Percentiles rank a stretch among this genome's conserved stretches.
phyloP scores from a whole-genome alignment of 1,284 basidiomycete species.

The Pisolithus thermaeus region DNA sequence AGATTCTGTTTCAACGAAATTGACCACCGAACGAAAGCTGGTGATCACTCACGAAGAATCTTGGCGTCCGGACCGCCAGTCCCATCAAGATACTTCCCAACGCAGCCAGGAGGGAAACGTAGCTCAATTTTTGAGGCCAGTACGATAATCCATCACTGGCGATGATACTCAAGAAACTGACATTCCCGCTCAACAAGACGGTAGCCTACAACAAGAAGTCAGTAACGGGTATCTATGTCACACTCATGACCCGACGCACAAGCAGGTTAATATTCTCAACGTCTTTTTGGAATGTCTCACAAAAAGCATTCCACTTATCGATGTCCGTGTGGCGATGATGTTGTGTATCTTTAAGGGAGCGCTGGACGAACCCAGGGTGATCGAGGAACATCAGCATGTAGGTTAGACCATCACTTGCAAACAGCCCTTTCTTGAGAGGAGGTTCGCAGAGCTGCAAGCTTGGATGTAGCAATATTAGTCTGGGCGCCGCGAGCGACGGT shows the following conservation, averaged over 20 bases:
- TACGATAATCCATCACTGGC: background rate
- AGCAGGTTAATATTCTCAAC: background rate
- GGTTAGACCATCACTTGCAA: background rate
- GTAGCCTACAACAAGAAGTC: slow-evolving; percentile 18
- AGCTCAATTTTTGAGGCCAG: background rate
- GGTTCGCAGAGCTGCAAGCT: no score
- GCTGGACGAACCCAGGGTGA: background rate
- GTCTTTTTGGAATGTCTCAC: background rate
- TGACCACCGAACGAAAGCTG: background rate
- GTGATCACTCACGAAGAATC: no score
- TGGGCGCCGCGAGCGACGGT: no score
- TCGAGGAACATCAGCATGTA: background rate
- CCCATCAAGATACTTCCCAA: no score
- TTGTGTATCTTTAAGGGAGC: background rate
- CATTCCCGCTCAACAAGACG: slow-evolving; percentile 30
- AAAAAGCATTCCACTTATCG: background rate
- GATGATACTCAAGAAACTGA: slow-evolving; percentile 29
- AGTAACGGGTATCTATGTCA: background rate
- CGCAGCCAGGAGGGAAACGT: no score
- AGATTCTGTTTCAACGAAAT: background rate
- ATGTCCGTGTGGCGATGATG: background rate
- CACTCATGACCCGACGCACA: background rate
- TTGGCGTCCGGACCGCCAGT: no score
- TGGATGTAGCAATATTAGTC: no score
- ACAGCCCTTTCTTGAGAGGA: no score